These are phyloP conservation scores for Aspergillus hiratsukae DNA, from an alignment of 2,329 filamentous ascomycete species.

Conservation along the genomic window DNA sequence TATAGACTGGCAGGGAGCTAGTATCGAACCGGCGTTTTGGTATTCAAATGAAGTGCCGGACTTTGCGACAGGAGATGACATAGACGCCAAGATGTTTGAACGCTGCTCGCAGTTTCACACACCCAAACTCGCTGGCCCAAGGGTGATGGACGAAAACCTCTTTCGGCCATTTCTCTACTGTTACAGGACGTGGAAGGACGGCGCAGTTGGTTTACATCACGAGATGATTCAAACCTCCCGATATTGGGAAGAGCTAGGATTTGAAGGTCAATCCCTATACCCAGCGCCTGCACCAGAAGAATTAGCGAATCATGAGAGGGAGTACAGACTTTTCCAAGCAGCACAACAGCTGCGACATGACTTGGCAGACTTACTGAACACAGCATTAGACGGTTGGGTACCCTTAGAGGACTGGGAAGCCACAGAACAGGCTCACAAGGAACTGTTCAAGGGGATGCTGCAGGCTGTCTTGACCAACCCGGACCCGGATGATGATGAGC, in stretches of 20 bases:
- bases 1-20: slow-evolving; percentile 42
- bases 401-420: slow-evolving; percentile 31
- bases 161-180: slow-evolving; percentile 39
- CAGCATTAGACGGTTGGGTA: slow-evolving; percentile 34
- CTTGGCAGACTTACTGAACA: slow-evolving; percentile 28
- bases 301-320: slow-evolving; percentile 22
- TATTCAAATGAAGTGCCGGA: slow-evolving; percentile 38
- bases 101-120: slow-evolving; percentile 25
- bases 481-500: slow-evolving; percentile 29
- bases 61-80: slow-evolving; percentile 30
- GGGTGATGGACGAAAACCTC: slow-evolving; percentile 33
- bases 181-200: slow-evolving; percentile 40
- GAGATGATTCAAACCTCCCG: slow-evolving; percentile 38
- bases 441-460: slow-evolving; percentile 29
- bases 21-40: slow-evolving; percentile 39
- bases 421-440: slow-evolving; percentile 24
- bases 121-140: slow-evolving; percentile 27
- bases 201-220: slow-evolving; percentile 35
- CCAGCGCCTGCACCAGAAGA: slow-evolving; percentile 22
- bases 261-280: slow-evolving; percentile 31
- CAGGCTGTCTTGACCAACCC: slow-evolving; percentile 26
- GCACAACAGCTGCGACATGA: slow-evolving; percentile 26
- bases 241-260: slow-evolving; percentile 37
- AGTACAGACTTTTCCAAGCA: slow-evolving; percentile 31
- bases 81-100: slow-evolving; percentile 32